Base-by-base conservation (phyloP, 73 alveolate species). In the Paramecium primaurelia region DNA sequence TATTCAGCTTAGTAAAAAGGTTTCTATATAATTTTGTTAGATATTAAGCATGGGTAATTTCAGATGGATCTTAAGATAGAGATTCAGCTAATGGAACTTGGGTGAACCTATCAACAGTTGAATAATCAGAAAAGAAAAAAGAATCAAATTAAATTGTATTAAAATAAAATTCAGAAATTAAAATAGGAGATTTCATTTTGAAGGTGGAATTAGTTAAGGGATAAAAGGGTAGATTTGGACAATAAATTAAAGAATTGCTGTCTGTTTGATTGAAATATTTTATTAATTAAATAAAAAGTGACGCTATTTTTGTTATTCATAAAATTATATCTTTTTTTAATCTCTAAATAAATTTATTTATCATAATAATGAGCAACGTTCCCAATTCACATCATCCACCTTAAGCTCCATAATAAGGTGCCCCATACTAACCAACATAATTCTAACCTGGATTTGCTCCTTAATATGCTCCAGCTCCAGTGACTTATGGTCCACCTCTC, bases 291-390 rank as follows among this genome's bases (percentile, higher is more conserved):
- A 54, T 64, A 64, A 64, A 59, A 28, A 64, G 84, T 64, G 84
- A 64, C 84, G 84, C 84, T 64, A 64, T 64, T 64, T 64, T 64
- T 64, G 25, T 64, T 64, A 64, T 64, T 64, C 84, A 64, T 64
- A 64, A 64, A 54, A 64, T 64, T 64, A 64, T 32, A 32, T 32
- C 47, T 34, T 64, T 64, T 60, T 64, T 64, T 64, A 64, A 64
- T 64, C 84, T 34, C 49, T 8, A 64, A 64, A 64, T 64, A 64
- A 64, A 64, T 64, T 64, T 64, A 64, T 64, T 64, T 64, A 64
- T 54, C 69, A 64, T 42, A 64, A 64, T 25, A 73, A 73, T 73
- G 87, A 73, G 87, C 87, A 73, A 73, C 87, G 22, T 73, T 40
- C 87, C 87, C 12, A 22, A 12, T 12, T 73, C 58, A 14, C 87